These are phyloP conservation scores for Lepiota subincarnata DNA, from an alignment of 768 basidiomycete species.

Conservation along the genomic window DNA sequence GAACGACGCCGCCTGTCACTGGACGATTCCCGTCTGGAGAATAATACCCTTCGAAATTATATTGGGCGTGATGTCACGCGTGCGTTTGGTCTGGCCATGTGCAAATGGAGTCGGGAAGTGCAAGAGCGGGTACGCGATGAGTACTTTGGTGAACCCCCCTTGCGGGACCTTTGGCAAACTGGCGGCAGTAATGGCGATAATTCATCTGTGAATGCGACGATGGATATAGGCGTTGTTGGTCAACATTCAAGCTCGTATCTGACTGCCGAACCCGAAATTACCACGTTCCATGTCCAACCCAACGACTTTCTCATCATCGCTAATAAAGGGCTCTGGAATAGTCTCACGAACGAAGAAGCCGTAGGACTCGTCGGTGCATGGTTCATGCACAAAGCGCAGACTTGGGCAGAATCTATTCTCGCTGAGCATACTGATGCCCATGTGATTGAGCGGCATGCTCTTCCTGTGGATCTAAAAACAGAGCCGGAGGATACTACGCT, in stretches of 20 bases:
- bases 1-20: constrained; percentile 26
- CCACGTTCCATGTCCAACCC: constrained; percentile 34
- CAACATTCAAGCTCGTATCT: constrained; percentile 49
- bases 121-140: constrained; percentile 32
- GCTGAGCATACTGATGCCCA: constrained; percentile 8
- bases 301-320: constrained; percentile 54
- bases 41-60: constrained; percentile 13
- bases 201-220: constrained; percentile 6
- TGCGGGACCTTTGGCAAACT: constrained; percentile 11
- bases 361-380: constrained; percentile 50
- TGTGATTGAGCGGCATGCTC: constrained; percentile 20
- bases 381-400: constrained; percentile 24
- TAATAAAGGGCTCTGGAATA: constrained; percentile 51
- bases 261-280: constrained; percentile 49
- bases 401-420: neutral
- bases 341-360: constrained; percentile 49
- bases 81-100: constrained; percentile 40
- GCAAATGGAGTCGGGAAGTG: constrained; percentile 37
- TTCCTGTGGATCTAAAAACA: constrained; percentile 20
- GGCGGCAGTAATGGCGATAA: no score
- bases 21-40: constrained; percentile 24
- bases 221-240: constrained; percentile 18
- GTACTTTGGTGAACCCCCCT: constrained; percentile 37
- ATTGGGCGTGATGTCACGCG: constrained; percentile 26
- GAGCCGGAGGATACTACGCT: constrained; percentile 25